Percentiles rank a stretch among this genome's conserved stretches.
Conservation (phyloP, 495 filamentous ascomycete species). For the Penicillium egyptiacum region DNA sequence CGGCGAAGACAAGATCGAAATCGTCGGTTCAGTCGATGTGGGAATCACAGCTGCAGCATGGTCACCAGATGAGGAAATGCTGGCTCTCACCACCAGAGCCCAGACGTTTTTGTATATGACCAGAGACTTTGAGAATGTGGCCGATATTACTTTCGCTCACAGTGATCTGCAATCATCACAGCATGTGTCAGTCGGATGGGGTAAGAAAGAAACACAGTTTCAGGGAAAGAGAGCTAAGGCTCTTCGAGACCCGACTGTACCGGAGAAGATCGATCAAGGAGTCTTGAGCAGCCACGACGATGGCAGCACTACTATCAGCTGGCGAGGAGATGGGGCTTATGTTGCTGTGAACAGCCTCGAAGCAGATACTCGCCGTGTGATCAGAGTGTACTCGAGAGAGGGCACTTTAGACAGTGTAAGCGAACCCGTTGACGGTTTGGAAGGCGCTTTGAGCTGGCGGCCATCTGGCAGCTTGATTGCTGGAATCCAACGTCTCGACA, state of each 20-base stretch:
- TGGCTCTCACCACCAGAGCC: slow-evolving; percentile 77
- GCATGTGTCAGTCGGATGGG: slow-evolving; percentile 98
- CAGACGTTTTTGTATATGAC: slow-evolving; percentile 90
- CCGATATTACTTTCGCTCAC: slow-evolving; percentile 63
- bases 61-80: slow-evolving; percentile 92
- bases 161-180: slow-evolving; percentile 85
- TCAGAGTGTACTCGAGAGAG: slow-evolving; percentile 87
- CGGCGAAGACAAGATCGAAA: slow-evolving; percentile 79
- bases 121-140: slow-evolving; percentile 79
- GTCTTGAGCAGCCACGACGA: slow-evolving; percentile 70
- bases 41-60: slow-evolving; percentile 87
- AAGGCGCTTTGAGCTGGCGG: slow-evolving; percentile 86
- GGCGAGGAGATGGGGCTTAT: slow-evolving; percentile 92
- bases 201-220: slow-evolving; percentile 97
- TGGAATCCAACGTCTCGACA: slow-evolving; percentile 68
- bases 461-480: slow-evolving; percentile 88
- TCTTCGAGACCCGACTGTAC: slow-evolving; percentile 88
- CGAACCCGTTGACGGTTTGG: slow-evolving; percentile 88
- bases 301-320: slow-evolving; percentile 69
- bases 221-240: slow-evolving; percentile 90
- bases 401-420: slow-evolving; percentile 86
- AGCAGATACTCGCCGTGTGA: slow-evolving; percentile 62
- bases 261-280: slow-evolving; percentile 88
- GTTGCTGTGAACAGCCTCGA: slow-evolving; percentile 82
- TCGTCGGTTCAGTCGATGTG: slow-evolving; percentile 87